Percentiles rank a stretch among this genome's conserved stretches.
Conservation (phyloP, 352 stramenopile genomes). For the Globisporangium mamillatum region DNA sequence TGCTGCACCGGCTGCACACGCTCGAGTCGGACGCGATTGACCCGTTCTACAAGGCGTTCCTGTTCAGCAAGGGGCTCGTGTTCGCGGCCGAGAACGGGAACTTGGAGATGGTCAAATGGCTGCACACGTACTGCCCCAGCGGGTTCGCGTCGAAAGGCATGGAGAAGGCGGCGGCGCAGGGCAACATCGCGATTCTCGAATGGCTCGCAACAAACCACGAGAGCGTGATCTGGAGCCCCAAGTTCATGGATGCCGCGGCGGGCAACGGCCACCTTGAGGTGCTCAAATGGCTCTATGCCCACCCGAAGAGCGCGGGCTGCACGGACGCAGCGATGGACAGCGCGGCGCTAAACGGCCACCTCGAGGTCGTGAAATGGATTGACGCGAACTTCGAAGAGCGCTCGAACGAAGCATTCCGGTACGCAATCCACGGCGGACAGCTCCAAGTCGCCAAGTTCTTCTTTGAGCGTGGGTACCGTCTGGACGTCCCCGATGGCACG, state of each 20-base stretch:
- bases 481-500: conserved; percentile 9
- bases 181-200: conserved; percentile 12
- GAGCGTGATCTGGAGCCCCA: conserved; percentile 13
- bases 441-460: conserved; percentile 18
- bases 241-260: conserved; percentile 17
- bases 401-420: conserved; percentile 12
- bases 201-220: conserved; percentile 13
- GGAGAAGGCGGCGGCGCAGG: conserved; percentile 11
- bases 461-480: not conserved
- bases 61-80: conserved; percentile 11
- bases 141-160: conserved; percentile 18
- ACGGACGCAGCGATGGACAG: conserved; percentile 23
- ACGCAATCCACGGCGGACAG: conserved; percentile 13
- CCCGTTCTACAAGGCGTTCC: conserved; percentile 10
- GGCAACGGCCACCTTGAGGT: conserved; percentile 12
- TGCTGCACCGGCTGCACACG: conserved; percentile 8
- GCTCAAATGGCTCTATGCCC: conserved; percentile 17
- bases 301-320: conserved; percentile 14
- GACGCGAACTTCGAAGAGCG: conserved; percentile 12
- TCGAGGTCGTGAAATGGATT: conserved; percentile 25
- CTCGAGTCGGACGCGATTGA: conserved; percentile 8
- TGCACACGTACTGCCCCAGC: conserved; percentile 16
- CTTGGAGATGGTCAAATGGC: conserved; percentile 18
- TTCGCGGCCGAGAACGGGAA: conserved; percentile 12
- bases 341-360: conserved; percentile 19